Evolutionary conservation across 495 filamentous ascomycete species (phyloP).

Genomic region (Aspergillus wentii): DNA sequence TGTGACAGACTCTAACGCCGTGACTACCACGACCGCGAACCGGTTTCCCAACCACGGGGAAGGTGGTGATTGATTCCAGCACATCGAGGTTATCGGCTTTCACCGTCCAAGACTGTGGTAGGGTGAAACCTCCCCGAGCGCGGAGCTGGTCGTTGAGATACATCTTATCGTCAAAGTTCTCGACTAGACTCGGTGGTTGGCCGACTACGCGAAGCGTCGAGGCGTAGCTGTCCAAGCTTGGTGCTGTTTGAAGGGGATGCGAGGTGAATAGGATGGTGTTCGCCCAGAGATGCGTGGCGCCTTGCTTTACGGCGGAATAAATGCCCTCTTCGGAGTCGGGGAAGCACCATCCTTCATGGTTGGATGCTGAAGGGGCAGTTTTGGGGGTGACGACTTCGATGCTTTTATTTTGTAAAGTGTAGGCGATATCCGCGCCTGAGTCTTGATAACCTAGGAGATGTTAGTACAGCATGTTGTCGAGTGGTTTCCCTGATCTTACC

Average conservation of each 20-base stretch:
- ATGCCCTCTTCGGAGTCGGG: conserved; percentile 34
- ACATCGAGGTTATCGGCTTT: conserved; percentile 4
- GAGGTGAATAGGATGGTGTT: conserved; percentile 33
- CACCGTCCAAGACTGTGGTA: conserved; percentile 18
- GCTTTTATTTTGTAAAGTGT: not conserved
- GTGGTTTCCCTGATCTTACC: too few relatives aligned
- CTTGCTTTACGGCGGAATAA: conserved; percentile 20
- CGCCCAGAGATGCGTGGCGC: conserved; percentile 35
- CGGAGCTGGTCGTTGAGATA: conserved; percentile 29
- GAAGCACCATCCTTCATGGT: conserved; percentile 28
- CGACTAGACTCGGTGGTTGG: conserved; percentile 31
- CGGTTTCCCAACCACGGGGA: conserved; percentile 28
- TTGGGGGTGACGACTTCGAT: conserved; percentile 16
- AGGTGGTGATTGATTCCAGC: conserved; percentile 9
- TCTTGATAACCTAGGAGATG: conserved; percentile 27
- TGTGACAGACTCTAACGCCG: conserved; percentile 30
- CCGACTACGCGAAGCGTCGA: conserved; percentile 20
- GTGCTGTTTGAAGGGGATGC: conserved; percentile 28
- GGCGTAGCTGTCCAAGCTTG: conserved; percentile 9
- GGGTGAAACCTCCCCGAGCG: conserved; percentile 7
- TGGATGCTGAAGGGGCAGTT: conserved; percentile 7
- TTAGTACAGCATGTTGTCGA: not conserved
- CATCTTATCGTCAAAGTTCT: conserved; percentile 35
- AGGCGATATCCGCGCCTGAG: conserved; percentile 7
- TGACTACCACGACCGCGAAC: conserved; percentile 25